phyloP scores from a whole-genome alignment of 129 eudicot genomes.

The Ambrosia trifida region DNA sequence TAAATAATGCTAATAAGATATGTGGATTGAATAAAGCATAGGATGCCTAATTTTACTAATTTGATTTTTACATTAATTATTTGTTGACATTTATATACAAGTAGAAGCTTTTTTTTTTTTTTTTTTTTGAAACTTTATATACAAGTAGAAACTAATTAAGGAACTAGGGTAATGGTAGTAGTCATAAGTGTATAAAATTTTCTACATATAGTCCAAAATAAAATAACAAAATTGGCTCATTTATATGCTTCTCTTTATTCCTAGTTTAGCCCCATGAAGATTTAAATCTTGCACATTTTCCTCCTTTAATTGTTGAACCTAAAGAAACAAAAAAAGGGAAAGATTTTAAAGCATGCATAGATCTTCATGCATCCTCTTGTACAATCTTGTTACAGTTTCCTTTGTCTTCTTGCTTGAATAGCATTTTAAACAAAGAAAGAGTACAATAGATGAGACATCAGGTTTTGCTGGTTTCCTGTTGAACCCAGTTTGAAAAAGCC shows the following conservation, averaged over 20 bases:
- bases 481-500: conserved; percentile 71
- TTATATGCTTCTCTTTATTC: conserved; percentile 36
- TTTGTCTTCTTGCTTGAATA: conserved; percentile 9
- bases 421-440: conserved; percentile 5
- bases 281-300: conserved; percentile 22
- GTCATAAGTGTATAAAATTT: conserved; percentile 32
- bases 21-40: conserved; percentile 21
- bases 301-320: conserved; percentile 20
- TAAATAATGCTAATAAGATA: neutral
- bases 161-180: conserved; percentile 19
- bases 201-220: conserved; percentile 36
- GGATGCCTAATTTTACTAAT: neutral
- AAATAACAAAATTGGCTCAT: conserved; percentile 48
- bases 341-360: conserved; percentile 19
- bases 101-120: too few species aligned
- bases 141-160: conserved; percentile 17
- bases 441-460: conserved; percentile 7
- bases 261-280: conserved; percentile 34
- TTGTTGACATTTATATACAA: conserved; percentile 17
- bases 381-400: conserved; percentile 7
- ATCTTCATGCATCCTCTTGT: conserved; percentile 21
- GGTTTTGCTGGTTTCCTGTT: conserved; percentile 28
- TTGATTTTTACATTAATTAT: neutral
- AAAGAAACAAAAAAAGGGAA: conserved; percentile 20
- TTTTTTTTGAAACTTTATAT: too few species aligned